A percentile compares a stretch with the other conserved stretches of the same genome.
Evolutionary conservation across 495 filamentous ascomycete genomes (phyloP).

Genomic region (Oidiodendron maius): DNA sequence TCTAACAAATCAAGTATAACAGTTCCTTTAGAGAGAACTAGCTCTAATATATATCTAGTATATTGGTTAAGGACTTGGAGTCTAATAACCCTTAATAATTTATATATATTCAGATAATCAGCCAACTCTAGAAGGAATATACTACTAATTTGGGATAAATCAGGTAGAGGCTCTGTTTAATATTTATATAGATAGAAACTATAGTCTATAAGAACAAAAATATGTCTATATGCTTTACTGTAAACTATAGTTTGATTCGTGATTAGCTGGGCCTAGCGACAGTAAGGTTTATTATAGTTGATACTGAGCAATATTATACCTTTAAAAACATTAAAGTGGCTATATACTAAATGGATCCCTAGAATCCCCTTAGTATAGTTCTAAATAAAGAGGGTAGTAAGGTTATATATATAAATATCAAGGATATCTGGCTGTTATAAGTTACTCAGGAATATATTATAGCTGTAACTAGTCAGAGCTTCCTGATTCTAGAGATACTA

Average conservation of each 20-base stretch:
- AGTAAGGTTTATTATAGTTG: constrained; percentile 13
- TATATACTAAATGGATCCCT: constrained; percentile 13
- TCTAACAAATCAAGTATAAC: constrained; percentile 7
- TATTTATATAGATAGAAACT: constrained; percentile 13
- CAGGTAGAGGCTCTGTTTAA: constrained; percentile 10
- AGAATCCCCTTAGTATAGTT: constrained; percentile 9
- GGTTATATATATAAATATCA: constrained; percentile 10
- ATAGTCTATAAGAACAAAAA: constrained; percentile 13
- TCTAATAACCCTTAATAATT: constrained; percentile 9
- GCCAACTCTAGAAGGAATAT: constrained; percentile 6
- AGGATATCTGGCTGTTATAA: constrained; percentile 12
- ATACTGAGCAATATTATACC: constrained; percentile 9
- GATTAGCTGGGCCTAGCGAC: constrained; percentile 3
- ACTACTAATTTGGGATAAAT: constrained; percentile 11
- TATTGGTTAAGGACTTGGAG: constrained; percentile 7
- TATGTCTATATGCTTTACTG: constrained; percentile 8
- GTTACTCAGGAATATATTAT: constrained; percentile 9
- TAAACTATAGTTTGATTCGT: constrained; percentile 10
- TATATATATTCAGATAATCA: constrained; percentile 11
- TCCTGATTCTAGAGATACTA: constrained; percentile 6
- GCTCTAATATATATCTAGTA: constrained; percentile 5
- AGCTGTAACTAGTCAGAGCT: constrained; percentile 11
- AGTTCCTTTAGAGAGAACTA: constrained; percentile 6
- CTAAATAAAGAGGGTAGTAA: constrained; percentile 10
- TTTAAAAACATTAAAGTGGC: constrained; percentile 7